Base-by-base conservation (phyloP, 768 basidiomycete genomes). In the Termitomyces eurrhizus region DNA sequence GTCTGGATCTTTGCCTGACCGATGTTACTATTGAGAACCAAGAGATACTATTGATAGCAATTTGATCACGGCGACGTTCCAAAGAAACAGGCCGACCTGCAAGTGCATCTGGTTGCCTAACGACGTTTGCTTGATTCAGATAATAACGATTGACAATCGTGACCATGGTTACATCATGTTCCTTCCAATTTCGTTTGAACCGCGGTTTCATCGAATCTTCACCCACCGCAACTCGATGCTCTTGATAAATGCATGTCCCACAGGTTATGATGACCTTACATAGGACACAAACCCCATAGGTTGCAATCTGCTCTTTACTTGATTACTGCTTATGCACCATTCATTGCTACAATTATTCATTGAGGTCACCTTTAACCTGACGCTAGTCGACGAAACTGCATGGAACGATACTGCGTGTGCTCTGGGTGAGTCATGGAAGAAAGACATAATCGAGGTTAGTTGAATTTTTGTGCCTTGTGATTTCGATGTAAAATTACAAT, bases 291-390 rank as follows among this genome's bases (percentile, higher is more conserved):
- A 8, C 46, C 45, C 46, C 36, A n/a, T 50, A 11, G 58, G 41
- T 26, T 49, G 18, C 35, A 29, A 11, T 36, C 52, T 21, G 11
- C 3, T 21, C 21, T 21, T 21, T 21, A 36, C 42, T 35, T 35
- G 35, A 11, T 35, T 7, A 35, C 35, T 35, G 35, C 35, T 7
- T 35, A 49, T 29, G 51, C 36, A 53, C 26, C 55, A 52, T 42
- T 62, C 57, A 44, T 58, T 50, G 26, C 39, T 29, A 3, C 52
- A 53, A 32, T 58, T 62, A 33, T 51, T 62, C 29, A 54, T 62
- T 8, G 61, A 62, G 52, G 57, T 55, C 26, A 62, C 61, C 29
- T 62, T 62, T 29, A 62, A 62, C 36, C 53, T 62, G 52, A 58
- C 45, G n/a, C 52, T 58, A 37, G 57, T 62, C 44, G 61, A 58